Evolutionary conservation across 2,329 filamentous ascomycete genomes (phyloP).

Genomic region (Colletotrichum aenigma): DNA sequence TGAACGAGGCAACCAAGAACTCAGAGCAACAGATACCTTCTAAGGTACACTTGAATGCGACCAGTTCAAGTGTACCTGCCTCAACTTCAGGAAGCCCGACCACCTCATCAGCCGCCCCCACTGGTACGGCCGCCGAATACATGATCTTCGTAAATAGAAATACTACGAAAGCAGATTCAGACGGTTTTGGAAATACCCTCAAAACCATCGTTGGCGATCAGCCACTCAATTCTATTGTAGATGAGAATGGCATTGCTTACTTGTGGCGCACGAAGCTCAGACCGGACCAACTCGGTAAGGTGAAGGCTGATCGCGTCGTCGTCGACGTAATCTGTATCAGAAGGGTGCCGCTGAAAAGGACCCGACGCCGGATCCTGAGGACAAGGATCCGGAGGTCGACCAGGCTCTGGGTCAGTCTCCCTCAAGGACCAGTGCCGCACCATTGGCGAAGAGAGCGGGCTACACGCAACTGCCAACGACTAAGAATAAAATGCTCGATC

Average conservation of each 20-base stretch:
- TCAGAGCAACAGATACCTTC: neutral
- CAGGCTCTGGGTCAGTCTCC: neutral
- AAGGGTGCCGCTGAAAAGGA: neutral
- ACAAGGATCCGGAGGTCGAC: neutral
- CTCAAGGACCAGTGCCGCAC: neutral
- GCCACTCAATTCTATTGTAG: neutral
- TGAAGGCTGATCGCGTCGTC: neutral
- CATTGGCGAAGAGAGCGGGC: neutral
- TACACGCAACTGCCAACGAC: neutral
- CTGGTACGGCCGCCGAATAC: neutral
- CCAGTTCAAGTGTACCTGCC: neutral
- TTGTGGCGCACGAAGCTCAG: neutral
- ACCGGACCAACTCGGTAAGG: neutral
- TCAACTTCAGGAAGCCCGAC: neutral
- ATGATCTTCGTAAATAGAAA: neutral
- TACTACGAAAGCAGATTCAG: neutral
- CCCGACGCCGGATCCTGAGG: neutral
- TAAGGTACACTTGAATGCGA: neutral
- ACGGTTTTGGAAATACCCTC: neutral
- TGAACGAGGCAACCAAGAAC: neutral
- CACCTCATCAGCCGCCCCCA: neutral
- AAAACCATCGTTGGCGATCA: neutral
- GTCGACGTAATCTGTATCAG: neutral
- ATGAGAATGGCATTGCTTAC: neutral
- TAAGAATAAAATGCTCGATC: neutral